Base-by-base conservation (phyloP, 495 filamentous ascomycete species). In the Talaromyces adpressus region DNA sequence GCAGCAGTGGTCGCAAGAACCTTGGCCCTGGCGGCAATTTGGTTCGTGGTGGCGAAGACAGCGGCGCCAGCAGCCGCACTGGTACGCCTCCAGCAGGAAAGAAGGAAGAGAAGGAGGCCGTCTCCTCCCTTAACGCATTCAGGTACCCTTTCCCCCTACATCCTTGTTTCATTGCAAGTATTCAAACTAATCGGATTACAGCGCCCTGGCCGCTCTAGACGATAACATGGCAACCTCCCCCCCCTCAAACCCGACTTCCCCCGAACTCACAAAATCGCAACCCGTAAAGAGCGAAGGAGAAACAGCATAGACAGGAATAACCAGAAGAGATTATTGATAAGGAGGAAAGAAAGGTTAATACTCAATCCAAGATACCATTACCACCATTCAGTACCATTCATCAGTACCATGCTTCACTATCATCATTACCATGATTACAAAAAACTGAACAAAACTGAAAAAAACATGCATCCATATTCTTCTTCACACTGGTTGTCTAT, bases 41-140 rank as follows among this genome's bases (percentile, higher is more conserved):
- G 62, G 84, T 83, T 68, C 83, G 87, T 67, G 83, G 84, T 51
- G 86, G 85, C 56, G 91, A 96, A 64, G 93, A 95, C 69, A 91
- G 88, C 66, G 86, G 84, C 64, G 84, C 87, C 57, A 92, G 91
- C 62, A 97, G 93, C 61, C 88, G 94, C 67, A 94, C 89, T 64
- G 89, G 88, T 68, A 97, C 93, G 62, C 92, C 92, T 25, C 89
- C 92, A 63, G 75, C 86, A 57, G 75, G 77, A 66, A 86, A 88
- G 77, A 88, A 86, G 72, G 85, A 87, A 66, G 81, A 85, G 66
- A 83, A 85, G 75, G 82, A 87, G 66, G 81, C 87, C 56, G 79
- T 86, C 41, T 83, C 89, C 39, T 86, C 89, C 63, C 81, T 84
- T 60, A 98, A 97, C 78, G 87, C 91, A 67, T 98, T 94, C 81